Base-by-base conservation (phyloP, 2,329 filamentous ascomycete genomes). In the Scorias spongiosa region DNA sequence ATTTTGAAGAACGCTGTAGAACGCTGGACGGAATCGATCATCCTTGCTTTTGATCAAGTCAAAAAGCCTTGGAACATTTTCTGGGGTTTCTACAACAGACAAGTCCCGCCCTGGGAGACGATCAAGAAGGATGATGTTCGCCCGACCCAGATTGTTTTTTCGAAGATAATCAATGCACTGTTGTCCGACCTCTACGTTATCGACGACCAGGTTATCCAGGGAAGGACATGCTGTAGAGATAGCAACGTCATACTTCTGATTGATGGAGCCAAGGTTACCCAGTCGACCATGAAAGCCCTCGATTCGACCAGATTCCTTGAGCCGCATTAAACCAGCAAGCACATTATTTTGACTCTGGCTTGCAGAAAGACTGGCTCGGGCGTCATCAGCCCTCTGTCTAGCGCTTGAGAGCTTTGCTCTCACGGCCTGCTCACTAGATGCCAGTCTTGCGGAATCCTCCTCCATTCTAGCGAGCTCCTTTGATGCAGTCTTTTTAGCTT, bases 91-190 rank as follows among this genome's bases (percentile, higher is more conserved):
- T 43, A 96, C 88, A 0, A 76, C 67, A 1, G 80, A 80, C 54
- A 96, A 67, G 55, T 94, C 84, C 42, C 85, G 78, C 29, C 75
- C 71, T 18, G 86, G 78, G 41, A 96, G 70, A 58, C 89, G 87
- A 62, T 98, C 86, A 12, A 98, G 73, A 52, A 91, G 84, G 56
- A 98, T 96, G 62, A 98, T 96, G 66, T 95, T 95, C 47, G 88
- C 91, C 54, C 93, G 80, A 10, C 91, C 91, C 2, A 98, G 78
- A 53, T 95, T 95, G 55, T 94, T 98, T 70, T 96, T 98, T 44
- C 91, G 80, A 10, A 98, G 73, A 57, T 98, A 91, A 58, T 96
- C 91, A 50, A 98, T 96, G 63, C 93, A 98, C 61, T 96, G 88
- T 63, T 98, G 91, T 50, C 88, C 91, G 46, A 87, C 84, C 56